Conservation (phyloP, 768 basidiomycete species). For the Trametes gibbosa region DNA sequence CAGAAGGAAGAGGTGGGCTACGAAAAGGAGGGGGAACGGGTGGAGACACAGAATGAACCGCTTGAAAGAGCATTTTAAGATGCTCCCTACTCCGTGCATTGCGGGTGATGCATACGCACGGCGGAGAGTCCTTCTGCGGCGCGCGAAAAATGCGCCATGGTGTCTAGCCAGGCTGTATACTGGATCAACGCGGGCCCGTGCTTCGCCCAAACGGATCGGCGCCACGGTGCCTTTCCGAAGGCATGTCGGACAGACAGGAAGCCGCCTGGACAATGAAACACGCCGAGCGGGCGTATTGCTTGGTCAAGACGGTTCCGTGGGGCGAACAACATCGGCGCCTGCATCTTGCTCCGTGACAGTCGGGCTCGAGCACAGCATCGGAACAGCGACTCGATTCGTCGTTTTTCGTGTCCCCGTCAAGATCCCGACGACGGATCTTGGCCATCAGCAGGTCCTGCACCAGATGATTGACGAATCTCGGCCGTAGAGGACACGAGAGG, state of each 20-base stretch:
- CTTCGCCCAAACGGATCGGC: not conserved
- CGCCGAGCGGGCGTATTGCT: not conserved
- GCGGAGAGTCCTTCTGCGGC: not conserved
- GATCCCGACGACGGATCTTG: constrained; percentile 9
- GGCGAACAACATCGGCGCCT: constrained; percentile 3
- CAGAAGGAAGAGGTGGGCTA: not conserved
- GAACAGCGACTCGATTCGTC: not conserved
- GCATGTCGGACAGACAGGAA: constrained; percentile 8
- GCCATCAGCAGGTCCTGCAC: not conserved
- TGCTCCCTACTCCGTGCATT: constrained; percentile 2
- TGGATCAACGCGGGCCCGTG: not conserved
- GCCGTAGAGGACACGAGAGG: not conserved
- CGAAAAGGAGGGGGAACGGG: not conserved
- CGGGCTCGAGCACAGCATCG: constrained; percentile 18
- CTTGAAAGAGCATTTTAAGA: not conserved
- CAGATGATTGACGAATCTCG: not conserved
- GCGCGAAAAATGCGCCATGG: constrained; percentile 4
- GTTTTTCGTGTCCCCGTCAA: not conserved
- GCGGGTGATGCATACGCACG: constrained; percentile 14
- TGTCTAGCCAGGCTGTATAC: not conserved
- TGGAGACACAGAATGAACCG: not conserved
- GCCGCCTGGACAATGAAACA: constrained; percentile 11
- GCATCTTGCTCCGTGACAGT: constrained; percentile 14
- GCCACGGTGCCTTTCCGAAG: constrained; percentile 13
- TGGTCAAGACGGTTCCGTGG: not conserved